Base-by-base conservation (phyloP, 495 filamentous ascomycete genomes). In the Extremus antarcticus region DNA sequence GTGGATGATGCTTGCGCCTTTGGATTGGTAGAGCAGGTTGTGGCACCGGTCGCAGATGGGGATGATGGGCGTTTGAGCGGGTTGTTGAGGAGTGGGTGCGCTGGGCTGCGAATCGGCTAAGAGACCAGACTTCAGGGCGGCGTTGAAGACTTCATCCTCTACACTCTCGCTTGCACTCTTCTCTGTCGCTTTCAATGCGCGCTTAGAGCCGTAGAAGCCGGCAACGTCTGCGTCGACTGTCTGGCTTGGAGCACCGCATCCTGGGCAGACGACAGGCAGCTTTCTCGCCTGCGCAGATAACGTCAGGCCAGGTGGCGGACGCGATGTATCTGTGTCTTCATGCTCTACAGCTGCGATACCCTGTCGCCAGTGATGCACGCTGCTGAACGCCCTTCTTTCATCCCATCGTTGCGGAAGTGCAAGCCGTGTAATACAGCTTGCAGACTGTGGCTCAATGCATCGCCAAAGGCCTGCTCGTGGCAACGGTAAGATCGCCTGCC, bases 41-140 rank as follows among this genome's bases (percentile, higher is more conserved):
- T 95, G 89, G 66, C 92, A 99, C 55, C 92, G 80, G 61, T 90
- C 85, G 67, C 92, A 99, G 16, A 94, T 59, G 0, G 83, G 82
- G 13, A 51, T 19, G 9, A 21, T 19, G 9, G 54, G 24, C 19
- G 56, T 39, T 29, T 48, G 22, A 9, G 4, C 15, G 4, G 43
- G 1, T n/a, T 41, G 10, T 32, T 45, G 10, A 3, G n/a, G 25
- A 23, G 49, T 9, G 22, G 40, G 47, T 19, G n/a, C 9, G 25
- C 15, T 49, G 25, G 41, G n/a, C 17, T 8, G 8, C 7, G 15
- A 3, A 23, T 25, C 46, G 13, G 21, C 3, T 21, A 48, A 17
- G 3, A 25, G 11, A 3, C 46, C 46, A 25, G 4, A 8, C 7
- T 19, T 60, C 25, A 71, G 46, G 2, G 62, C 65, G 20, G 43